Evolutionary conservation across 805 yeast genomes (phyloP).

Genomic region (Candida alai): DNA sequence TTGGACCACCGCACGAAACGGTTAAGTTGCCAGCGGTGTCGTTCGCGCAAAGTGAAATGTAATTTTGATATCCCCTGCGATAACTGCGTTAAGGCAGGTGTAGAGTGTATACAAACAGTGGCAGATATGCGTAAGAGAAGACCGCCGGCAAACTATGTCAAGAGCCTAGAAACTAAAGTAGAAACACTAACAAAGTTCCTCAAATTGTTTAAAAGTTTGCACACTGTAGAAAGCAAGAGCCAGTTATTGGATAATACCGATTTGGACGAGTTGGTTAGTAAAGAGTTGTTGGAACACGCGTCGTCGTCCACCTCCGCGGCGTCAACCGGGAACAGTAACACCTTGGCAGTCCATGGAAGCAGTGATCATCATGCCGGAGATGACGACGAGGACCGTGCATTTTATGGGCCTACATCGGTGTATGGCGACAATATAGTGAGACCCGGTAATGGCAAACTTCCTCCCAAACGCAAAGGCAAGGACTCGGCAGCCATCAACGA

Average conservation of each 20-base stretch:
- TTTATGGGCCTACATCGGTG: slow-evolving; percentile 45
- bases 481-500: slow-evolving; percentile 16
- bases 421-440: slow-evolving; percentile 32
- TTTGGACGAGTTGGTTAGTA: slow-evolving; percentile 12
- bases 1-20: too few species aligned
- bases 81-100: slow-evolving; percentile 39
- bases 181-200: slow-evolving; percentile 22
- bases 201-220: slow-evolving; percentile 19
- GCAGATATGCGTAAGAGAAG: slow-evolving; percentile 50
- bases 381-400: slow-evolving; percentile 27
- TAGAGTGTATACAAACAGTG: slow-evolving; percentile 44
- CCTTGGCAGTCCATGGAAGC: too few species aligned
- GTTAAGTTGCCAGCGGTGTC: slow-evolving; percentile 39
- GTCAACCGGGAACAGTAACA: background rate
- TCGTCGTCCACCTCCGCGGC: slow-evolving; percentile 1
- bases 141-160: slow-evolving; percentile 49
- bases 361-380: slow-evolving; percentile 11
- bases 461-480: slow-evolving; percentile 10
- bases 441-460: slow-evolving; percentile 13
- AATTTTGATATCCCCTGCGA: slow-evolving; percentile 47
- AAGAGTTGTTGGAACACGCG: background rate
- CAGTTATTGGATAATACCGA: slow-evolving; percentile 18
- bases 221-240: slow-evolving; percentile 17
- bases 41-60: slow-evolving; percentile 45
- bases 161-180: slow-evolving; percentile 35